These are phyloP conservation scores for Colletotrichum simmondsii DNA, from an alignment of 2,329 filamentous ascomycete genomes.

Conservation along the genomic window DNA sequence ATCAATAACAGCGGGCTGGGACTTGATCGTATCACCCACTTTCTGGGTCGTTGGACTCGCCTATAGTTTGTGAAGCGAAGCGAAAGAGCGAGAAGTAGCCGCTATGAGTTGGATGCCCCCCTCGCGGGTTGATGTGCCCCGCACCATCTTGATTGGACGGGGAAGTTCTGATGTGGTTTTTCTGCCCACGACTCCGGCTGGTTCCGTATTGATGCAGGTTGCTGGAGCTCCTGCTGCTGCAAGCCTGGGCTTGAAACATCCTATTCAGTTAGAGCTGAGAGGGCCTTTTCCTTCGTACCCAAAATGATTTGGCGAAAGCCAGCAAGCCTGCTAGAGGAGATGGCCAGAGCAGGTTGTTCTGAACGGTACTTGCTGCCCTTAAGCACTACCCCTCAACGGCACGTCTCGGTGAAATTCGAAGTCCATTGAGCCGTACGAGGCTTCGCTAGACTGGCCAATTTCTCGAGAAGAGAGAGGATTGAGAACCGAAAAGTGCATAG, in stretches of 20 bases:
- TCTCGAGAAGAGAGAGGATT: neutral
- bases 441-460: neutral
- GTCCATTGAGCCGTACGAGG: neutral
- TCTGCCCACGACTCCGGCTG: conserved; percentile 36
- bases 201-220: conserved; percentile 8
- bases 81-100: neutral
- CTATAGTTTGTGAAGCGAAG: neutral
- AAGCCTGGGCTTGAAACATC: neutral
- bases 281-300: neutral
- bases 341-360: neutral
- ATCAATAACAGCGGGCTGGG: neutral
- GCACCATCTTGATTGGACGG: neutral
- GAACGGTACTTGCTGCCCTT: no score
- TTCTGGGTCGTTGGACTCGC: neutral
- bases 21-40: neutral
- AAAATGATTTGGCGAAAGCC: neutral
- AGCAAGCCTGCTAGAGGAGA: neutral
- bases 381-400: neutral
- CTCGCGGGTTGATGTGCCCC: neutral
- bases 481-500: neutral
- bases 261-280: neutral
- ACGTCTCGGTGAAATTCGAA: neutral
- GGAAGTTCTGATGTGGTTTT: conserved; percentile 39
- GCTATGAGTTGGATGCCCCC: neutral
- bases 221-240: conserved; percentile 11